Evolutionary conservation across 768 basidiomycete genomes (phyloP).

Genomic region (Amanita phalloides): DNA sequence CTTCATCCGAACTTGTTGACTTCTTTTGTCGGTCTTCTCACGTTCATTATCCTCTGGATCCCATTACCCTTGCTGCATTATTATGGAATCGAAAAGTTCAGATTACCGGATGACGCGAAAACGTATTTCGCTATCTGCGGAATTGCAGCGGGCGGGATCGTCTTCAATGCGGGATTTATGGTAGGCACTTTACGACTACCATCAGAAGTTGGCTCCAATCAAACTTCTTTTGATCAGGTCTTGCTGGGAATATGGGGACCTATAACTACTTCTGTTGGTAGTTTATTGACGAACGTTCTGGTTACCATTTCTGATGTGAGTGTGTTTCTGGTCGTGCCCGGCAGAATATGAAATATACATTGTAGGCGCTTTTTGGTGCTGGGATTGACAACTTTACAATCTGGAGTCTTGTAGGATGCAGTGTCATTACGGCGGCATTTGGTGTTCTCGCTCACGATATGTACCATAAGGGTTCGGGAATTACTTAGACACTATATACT

Average conservation of each 20-base stretch:
- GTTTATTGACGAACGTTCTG: slow-evolving; percentile 88
- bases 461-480: slow-evolving; percentile 22
- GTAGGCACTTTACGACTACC: slow-evolving; percentile 24
- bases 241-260: slow-evolving; percentile 84
- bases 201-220: background rate
- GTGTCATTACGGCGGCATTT: slow-evolving; percentile 76
- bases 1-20: slow-evolving; percentile 79
- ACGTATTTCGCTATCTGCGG: slow-evolving; percentile 47
- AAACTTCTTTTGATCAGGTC: slow-evolving; percentile 32
- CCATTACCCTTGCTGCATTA: slow-evolving; percentile 68
- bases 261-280: slow-evolving; percentile 80
- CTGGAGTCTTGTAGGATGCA: slow-evolving; percentile 69
- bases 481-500: background rate
- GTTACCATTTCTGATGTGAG: slow-evolving; percentile 70
- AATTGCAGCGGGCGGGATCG: slow-evolving; percentile 60
- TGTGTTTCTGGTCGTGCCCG: slow-evolving; percentile 4
- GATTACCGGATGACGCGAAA: slow-evolving; percentile 39
- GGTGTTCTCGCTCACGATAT: slow-evolving; percentile 69
- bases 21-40: slow-evolving; percentile 69
- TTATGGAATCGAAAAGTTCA: slow-evolving; percentile 53
- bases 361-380: slow-evolving; percentile 46
- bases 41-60: slow-evolving; percentile 66
- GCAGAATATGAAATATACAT: background rate
- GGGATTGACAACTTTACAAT: slow-evolving; percentile 49
- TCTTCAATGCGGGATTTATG: slow-evolving; percentile 86